A percentile compares a stretch with the other conserved stretches of the same genome.
Evolutionary conservation across 1,284 basidiomycete species (phyloP).

Genomic region (Ganoderma multipileum): DNA sequence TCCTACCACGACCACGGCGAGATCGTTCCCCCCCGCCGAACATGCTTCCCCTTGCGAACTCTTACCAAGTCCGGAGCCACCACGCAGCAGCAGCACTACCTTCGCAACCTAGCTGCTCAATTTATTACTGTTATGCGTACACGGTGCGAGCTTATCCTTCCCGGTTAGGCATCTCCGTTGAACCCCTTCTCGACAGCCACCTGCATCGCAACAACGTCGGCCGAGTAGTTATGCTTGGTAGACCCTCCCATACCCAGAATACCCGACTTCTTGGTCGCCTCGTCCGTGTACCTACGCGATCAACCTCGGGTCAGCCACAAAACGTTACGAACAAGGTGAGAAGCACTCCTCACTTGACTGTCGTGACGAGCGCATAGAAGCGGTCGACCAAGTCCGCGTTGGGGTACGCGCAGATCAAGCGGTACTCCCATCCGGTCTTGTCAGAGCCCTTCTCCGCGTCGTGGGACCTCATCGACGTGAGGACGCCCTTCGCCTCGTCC

Average conservation of each 20-base stretch:
- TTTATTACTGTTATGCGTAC: not conserved
- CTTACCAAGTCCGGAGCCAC: no score
- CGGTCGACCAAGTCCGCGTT: not conserved
- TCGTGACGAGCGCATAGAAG: not conserved
- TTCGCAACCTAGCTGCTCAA: not conserved
- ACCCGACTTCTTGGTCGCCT: not conserved
- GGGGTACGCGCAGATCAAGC: slow-evolving; percentile 1
- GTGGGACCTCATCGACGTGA: not conserved
- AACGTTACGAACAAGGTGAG: not conserved
- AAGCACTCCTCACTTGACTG: not conserved
- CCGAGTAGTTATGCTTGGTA: not conserved
- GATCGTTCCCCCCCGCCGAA: no score
- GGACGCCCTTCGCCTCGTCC: not conserved
- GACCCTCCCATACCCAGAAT: not conserved
- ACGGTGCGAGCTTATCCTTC: not conserved
- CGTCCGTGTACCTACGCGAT: not conserved
- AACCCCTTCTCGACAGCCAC: not conserved
- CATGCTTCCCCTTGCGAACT: no score
- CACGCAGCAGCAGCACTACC: no score
- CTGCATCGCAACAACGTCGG: not conserved
- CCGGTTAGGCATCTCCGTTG: not conserved
- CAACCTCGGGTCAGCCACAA: not conserved
- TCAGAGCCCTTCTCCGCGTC: not conserved
- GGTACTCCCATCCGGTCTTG: not conserved
- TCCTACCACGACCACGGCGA: no score